Evolutionary conservation across 2,329 filamentous ascomycete species (phyloP), one percentile per base, ranked within the genome.

Genomic region (Xylaria sp.): DNA sequence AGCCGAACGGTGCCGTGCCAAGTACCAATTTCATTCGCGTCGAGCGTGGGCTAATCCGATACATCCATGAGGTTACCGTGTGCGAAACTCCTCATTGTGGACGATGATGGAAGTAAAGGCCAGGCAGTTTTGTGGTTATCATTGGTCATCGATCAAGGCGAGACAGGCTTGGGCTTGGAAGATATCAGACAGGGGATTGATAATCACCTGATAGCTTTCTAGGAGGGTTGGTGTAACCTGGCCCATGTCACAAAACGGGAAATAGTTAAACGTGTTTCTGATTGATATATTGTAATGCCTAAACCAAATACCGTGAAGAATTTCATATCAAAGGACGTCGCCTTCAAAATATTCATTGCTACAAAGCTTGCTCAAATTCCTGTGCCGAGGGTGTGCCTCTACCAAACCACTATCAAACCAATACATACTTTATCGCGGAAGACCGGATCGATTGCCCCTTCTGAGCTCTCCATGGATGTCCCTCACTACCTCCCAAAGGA

Each of bases 1-100:
- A 71, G 63, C 70, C 73, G 0, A 57, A 71, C n/a, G 74, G 72
- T 1, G 45, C 64, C 11, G 72, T 73, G 36, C 70, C 76, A 1
- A 76, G 75, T 38, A 75, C 71, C 56, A 76, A 77, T 57, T 71
- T 76, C 27, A 73, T 78, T 42, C 67, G 76, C 22, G 71, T 78
- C 33, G 74, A 77, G 68, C 67, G 63, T 0, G 74, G 75, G 3
- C 68, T 67, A 69, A 72, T 78, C 22, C 68, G 75, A 10, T 77
- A 77, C 55, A 76, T 78, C 42, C 75, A 78, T 47, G 74, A 75
- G 57, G 45, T 69, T 22, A 75, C 74, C 1, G 69, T 75, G 20
- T 75, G 74, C 42, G 61, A 69, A 11, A 73, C 69, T 20, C 69
- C 39, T 9, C 63, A 67, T 11, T 75, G 74, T 58, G 73, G 73